Evolutionary conservation across 371 early-diverging fungal species (phyloP), one percentile per base, ranked within the genome.

Genomic region (Phascolomyces articulosus): DNA sequence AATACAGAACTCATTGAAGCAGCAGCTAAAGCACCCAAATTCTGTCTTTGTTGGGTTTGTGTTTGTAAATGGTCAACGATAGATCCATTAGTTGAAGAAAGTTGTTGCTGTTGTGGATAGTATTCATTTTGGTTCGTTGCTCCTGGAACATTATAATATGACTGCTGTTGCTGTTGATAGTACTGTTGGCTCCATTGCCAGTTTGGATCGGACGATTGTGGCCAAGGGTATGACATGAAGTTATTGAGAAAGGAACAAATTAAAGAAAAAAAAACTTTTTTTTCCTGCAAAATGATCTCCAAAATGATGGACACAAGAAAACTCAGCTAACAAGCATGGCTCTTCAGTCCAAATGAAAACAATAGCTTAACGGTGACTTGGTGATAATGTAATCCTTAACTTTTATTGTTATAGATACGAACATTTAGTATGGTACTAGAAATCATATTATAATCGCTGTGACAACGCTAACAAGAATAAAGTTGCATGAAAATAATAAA

Each of bases 41-140:
- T 60, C 7, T 73, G 70, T 24, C 65, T 61, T 44, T 72, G 72
- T 15, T 78, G 78, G 23, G 74, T 67, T 49, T 70, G 75, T 40
- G 75, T 70, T 23, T 75, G 75, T 13, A 73, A 49, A 11, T 71
- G 68, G 18, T 73, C 57, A 20, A 74, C 31, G 44, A 72, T 23
- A 13, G 51, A 51, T 51, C 4, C 51, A 21, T 54, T 55, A 29
- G 24, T 23, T 28, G 55, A 10, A 13, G 6, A 29, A 27, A 27
- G 55, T 63, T 24, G 34, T 21, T 24, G 48, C 29, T 34, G 31
- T 18, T 41, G 38, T 24, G 26, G 13, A 23, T 55, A 62, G 4
- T 31, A 20, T 7, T 27, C 21, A n/a, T 44, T 21, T 3, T 24
- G 34, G 16, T 55, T 4, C 9, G 56, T 21, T 2, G 44, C 16